These are phyloP conservation scores for Eimeria maxima DNA, from an alignment of 169 alveolate species.

Conservation along the genomic window DNA sequence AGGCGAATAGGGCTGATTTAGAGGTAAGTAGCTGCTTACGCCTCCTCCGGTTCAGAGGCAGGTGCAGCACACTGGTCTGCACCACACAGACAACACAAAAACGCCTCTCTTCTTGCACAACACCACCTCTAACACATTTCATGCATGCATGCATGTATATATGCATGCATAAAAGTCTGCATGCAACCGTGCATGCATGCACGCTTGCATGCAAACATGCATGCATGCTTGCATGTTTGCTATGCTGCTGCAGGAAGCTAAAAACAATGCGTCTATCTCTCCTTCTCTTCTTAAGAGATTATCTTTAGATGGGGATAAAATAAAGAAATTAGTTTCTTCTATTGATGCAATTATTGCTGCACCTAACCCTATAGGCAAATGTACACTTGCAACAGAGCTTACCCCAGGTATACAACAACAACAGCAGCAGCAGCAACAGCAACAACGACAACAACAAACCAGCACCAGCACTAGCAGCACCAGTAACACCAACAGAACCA, in stretches of 20 bases:
- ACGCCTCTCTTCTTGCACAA: background rate
- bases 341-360: constrained; percentile 6
- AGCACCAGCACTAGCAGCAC: background rate
- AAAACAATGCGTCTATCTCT: background rate
- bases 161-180: background rate
- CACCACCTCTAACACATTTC: too few species aligned
- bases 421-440: background rate
- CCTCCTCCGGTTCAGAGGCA: too few species aligned
- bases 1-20: constrained; percentile 29
- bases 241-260: constrained; percentile 18
- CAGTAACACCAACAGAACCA: background rate
- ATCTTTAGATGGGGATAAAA: background rate
- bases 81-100: background rate
- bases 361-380: constrained; percentile 31
- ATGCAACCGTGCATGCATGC: background rate
- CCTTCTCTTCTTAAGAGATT: background rate
- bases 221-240: background rate
- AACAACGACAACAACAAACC: background rate
- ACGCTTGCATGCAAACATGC: background rate
- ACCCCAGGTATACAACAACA: background rate
- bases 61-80: background rate
- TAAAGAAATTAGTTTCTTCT: background rate
- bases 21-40: background rate
- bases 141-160: background rate
- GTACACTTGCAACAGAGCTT: constrained; percentile 54